Evolutionary conservation across 306 rosid genomes (phyloP).

Genomic region (Ammopiptanthus mongolicus): DNA sequence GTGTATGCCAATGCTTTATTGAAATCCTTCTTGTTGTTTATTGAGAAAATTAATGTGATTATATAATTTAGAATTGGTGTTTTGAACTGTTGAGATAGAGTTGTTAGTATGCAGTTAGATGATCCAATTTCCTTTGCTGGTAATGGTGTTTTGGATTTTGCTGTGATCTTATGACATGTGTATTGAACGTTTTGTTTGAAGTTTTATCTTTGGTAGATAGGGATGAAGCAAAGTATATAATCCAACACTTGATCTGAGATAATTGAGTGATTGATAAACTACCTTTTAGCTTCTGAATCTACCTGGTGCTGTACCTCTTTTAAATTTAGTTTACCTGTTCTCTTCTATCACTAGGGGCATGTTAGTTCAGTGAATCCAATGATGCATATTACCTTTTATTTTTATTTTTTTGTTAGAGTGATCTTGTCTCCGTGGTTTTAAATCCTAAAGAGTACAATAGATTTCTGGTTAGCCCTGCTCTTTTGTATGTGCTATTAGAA

Average conservation of each 20-base stretch:
- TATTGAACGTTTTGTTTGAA: not conserved
- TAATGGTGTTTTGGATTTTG: not conserved
- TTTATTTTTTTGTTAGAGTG: not conserved
- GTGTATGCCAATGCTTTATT: too few species aligned
- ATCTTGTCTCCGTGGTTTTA: too few species aligned
- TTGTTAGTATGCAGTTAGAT: not conserved
- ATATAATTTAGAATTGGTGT: not conserved
- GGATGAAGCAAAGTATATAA: not conserved
- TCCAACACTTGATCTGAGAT: conserved; percentile 1
- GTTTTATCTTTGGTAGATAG: not conserved
- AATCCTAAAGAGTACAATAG: too few species aligned
- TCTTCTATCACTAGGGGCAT: too few species aligned
- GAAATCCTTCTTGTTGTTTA: too few species aligned
- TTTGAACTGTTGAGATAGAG: not conserved
- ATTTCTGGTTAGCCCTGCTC: too few species aligned
- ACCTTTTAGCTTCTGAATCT: not conserved
- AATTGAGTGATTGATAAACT: not conserved
- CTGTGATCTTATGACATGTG: not conserved
- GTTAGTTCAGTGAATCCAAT: not conserved
- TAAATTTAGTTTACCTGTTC: not conserved
- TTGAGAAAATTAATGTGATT: too few species aligned
- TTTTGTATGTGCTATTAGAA: too few species aligned
- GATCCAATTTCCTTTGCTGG: not conserved
- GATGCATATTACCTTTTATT: not conserved
- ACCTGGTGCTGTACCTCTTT: not conserved